Evolutionary conservation across 495 filamentous ascomycete species (phyloP).

Genomic region (Xylaria intraflava): DNA sequence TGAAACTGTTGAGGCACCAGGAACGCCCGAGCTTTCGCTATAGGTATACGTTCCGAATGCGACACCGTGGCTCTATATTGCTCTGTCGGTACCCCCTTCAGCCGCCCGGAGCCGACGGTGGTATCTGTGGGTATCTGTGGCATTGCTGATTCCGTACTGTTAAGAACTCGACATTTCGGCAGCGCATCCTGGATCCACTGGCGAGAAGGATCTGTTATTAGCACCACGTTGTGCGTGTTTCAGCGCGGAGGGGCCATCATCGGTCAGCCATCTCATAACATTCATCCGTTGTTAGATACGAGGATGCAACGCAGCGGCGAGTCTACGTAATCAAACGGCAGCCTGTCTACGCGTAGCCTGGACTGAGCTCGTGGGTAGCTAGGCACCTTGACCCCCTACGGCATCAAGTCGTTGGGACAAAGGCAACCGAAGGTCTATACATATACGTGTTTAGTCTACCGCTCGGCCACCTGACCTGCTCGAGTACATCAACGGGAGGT

Average conservation of each 20-base stretch:
- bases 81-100: not conserved
- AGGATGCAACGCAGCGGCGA: not conserved
- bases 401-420: too few relatives aligned
- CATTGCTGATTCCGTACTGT: not conserved
- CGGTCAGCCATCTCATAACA: not conserved
- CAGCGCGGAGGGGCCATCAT: not conserved
- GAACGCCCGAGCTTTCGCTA: not conserved
- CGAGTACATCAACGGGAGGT: too few relatives aligned
- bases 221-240: not conserved
- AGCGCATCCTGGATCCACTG: not conserved
- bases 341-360: not conserved
- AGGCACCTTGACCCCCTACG: too few relatives aligned
- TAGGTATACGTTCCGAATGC: not conserved
- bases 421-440: too few relatives aligned
- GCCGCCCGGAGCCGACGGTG: not conserved
- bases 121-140: not conserved
- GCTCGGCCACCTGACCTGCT: too few relatives aligned
- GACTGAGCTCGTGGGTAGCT: not conserved
- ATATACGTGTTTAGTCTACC: too few relatives aligned
- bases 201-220: not conserved
- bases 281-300: not conserved
- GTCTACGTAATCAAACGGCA: too few relatives aligned
- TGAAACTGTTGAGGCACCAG: conserved; percentile 8
- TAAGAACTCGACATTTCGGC: not conserved
- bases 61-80: not conserved